phyloP scores from a whole-genome alignment of 768 basidiomycete species.

The Serendipita sp. region DNA sequence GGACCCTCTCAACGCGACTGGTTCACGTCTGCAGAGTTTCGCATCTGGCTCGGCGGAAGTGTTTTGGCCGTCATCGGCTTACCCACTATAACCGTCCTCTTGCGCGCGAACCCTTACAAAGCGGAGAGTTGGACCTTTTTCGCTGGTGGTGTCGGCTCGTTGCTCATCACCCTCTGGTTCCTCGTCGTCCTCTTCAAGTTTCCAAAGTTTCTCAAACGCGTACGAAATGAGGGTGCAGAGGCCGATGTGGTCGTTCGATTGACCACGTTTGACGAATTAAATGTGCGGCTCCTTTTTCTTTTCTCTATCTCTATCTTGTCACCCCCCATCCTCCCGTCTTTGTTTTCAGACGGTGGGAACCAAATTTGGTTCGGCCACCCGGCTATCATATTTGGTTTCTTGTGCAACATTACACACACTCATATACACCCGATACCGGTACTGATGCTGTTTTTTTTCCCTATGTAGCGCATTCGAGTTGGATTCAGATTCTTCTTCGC shows the following conservation, averaged over 20 bases:
- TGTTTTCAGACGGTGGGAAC: too few species aligned
- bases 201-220: conserved; percentile 49
- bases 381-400: neutral
- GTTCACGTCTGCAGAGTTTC: conserved; percentile 70
- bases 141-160: conserved; percentile 48
- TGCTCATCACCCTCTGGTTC: conserved; percentile 49
- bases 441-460: too few species aligned
- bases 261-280: conserved; percentile 58
- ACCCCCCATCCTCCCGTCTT: neutral
- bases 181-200: conserved; percentile 56
- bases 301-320: neutral
- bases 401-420: too few species aligned
- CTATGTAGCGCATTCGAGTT: conserved; percentile 31
- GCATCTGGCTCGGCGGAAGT: conserved; percentile 57
- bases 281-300: conserved; percentile 32
- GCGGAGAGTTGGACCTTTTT: conserved; percentile 62
- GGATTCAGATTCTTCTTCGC: conserved; percentile 59
- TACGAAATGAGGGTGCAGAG: conserved; percentile 57
- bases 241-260: conserved; percentile 60
- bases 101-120: conserved; percentile 39
- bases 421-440: too few species aligned
- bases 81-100: conserved; percentile 48
- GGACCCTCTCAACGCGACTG: conserved; percentile 52
- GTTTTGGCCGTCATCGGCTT: conserved; percentile 47
- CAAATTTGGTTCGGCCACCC: neutral